Percentiles rank a stretch among this genome's conserved stretches.
Evolutionary conservation across 2,329 filamentous ascomycete genomes (phyloP).

Genomic region (Monosporascus sp.): DNA sequence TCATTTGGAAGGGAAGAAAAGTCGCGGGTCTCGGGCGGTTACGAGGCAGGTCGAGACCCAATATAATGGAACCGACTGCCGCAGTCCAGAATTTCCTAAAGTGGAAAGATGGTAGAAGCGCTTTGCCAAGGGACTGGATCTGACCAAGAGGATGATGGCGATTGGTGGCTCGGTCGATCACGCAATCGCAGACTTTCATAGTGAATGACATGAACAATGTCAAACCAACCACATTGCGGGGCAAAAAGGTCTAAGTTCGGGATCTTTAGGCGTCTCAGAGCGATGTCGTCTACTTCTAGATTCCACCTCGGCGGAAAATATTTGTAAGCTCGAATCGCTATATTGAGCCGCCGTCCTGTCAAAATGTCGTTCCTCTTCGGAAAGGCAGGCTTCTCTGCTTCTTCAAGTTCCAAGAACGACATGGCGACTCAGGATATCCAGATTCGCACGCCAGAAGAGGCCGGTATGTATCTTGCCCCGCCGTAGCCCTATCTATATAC

Average conservation of each 20-base stretch:
- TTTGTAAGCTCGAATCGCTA: not conserved
- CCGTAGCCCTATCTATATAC: conserved; percentile 1
- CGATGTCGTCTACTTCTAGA: not conserved
- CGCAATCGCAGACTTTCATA: not conserved
- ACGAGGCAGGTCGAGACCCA: not conserved
- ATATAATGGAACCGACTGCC: not conserved
- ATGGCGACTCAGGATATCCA: conserved; percentile 30
- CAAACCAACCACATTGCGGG: not conserved
- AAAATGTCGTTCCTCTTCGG: conserved; percentile 31
- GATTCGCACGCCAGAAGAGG: conserved; percentile 59
- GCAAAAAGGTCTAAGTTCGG: not conserved
- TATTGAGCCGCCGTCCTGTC: not conserved
- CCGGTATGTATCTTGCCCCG: conserved; percentile 43
- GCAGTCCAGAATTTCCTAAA: not conserved
- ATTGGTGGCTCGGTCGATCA: not conserved
- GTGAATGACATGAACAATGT: not conserved
- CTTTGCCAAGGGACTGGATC: not conserved
- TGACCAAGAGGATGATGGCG: not conserved
- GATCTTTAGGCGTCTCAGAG: not conserved
- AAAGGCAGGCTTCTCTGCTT: conserved; percentile 26
- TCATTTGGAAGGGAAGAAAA: not conserved
- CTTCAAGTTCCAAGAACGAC: conserved; percentile 18
- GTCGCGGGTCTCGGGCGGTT: not conserved
- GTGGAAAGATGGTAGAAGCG: not conserved
- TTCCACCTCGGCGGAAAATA: not conserved